A percentile compares a stretch with the other conserved stretches of the same genome.
These are phyloP conservation scores for Penicillium soppii DNA, from an alignment of 495 filamentous ascomycete genomes.

Conservation along the genomic window DNA sequence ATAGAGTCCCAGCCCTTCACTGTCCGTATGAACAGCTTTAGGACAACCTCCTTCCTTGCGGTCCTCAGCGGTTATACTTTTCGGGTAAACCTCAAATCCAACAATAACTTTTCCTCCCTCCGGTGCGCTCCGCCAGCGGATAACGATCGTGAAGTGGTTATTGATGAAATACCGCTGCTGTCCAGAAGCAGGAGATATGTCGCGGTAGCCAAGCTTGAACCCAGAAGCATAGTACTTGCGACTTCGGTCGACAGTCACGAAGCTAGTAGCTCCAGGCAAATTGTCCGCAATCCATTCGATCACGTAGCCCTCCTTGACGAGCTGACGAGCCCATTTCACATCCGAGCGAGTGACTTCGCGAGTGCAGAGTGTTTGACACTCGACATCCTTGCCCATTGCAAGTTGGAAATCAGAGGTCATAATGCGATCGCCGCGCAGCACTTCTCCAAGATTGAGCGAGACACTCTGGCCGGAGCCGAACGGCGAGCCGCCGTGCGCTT, in stretches of 20 bases:
- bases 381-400: conserved; percentile 73
- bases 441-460: conserved; percentile 88
- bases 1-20: conserved; percentile 65
- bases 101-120: conserved; percentile 81
- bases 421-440: conserved; percentile 88
- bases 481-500: conserved; percentile 63
- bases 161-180: conserved; percentile 76
- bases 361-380: conserved; percentile 75
- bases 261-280: conserved; percentile 87
- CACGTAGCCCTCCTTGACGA: conserved; percentile 83
- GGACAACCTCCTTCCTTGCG: conserved; percentile 66
- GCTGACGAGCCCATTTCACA: conserved; percentile 67
- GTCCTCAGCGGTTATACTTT: conserved; percentile 69
- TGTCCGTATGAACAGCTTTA: conserved; percentile 57
- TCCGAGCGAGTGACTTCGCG: conserved; percentile 62
- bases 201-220: conserved; percentile 88
- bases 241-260: conserved; percentile 84
- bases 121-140: conserved; percentile 77
- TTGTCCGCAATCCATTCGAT: conserved; percentile 98
- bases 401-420: conserved; percentile 86
- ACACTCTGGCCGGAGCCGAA: conserved; percentile 79
- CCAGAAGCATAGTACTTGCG: conserved; percentile 92
- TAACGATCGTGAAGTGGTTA: conserved; percentile 87
- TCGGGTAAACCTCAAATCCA: conserved; percentile 90
- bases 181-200: conserved; percentile 59